Conservation (phyloP, 768 basidiomycete species). For the Hydnomerulius pinastri region DNA sequence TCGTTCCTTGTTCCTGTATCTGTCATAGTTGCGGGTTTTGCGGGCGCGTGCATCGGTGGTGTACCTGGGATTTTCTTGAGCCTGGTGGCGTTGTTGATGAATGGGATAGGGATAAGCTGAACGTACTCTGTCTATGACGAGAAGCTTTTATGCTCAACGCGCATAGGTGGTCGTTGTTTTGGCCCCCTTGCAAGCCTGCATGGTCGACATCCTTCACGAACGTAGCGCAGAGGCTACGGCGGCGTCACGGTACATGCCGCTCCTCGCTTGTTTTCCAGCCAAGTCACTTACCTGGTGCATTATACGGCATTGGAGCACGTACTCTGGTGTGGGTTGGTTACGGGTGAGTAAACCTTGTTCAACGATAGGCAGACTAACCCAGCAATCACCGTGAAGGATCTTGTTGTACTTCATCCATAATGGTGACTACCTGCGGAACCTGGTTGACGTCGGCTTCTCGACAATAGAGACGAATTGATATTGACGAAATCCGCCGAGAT, state of each 20-base stretch:
- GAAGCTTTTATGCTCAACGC: too few relatives aligned
- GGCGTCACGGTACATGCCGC: slow-evolving; percentile 46
- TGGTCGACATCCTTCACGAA: slow-evolving; percentile 55
- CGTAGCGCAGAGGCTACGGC: slow-evolving; percentile 62
- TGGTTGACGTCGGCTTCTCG: slow-evolving; percentile 53
- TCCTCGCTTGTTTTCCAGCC: too few relatives aligned
- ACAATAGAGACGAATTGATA: slow-evolving; percentile 39
- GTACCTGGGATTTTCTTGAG: slow-evolving; percentile 46
- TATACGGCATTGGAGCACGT: too few relatives aligned
- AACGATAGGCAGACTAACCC: neutral
- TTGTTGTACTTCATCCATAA: slow-evolving; percentile 49
- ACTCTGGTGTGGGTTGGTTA: too few relatives aligned
- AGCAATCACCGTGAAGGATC: slow-evolving; percentile 32
- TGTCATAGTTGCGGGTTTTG: slow-evolving; percentile 45
- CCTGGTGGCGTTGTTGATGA: slow-evolving; percentile 54
- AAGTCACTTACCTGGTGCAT: neutral
- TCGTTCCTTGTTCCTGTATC: slow-evolving; percentile 51
- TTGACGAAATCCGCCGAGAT: neutral
- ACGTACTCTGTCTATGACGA: neutral
- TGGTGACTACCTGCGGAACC: slow-evolving; percentile 50
- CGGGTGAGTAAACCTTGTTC: too few relatives aligned
- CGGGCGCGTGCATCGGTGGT: slow-evolving; percentile 48
- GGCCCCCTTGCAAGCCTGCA: slow-evolving; percentile 53
- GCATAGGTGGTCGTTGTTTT: slow-evolving; percentile 53
- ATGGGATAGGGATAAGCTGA: slow-evolving; percentile 55